Conservation (phyloP, 169 alveolate genomes). For the Plasmodium gonderi region DNA sequence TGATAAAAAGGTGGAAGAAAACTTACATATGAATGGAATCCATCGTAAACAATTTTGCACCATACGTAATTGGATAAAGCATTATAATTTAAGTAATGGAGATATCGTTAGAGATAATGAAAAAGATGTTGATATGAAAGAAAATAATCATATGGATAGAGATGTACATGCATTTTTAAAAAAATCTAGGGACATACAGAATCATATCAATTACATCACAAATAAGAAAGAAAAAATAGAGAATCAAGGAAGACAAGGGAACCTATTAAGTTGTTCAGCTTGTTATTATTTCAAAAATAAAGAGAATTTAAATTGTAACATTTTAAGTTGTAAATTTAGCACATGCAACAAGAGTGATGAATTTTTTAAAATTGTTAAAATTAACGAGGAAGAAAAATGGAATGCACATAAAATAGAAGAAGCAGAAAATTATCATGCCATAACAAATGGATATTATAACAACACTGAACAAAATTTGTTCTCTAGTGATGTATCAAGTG, state of each 20-base stretch:
- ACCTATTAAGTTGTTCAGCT: constrained; percentile 6
- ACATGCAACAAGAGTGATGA: neutral
- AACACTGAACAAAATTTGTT: constrained; percentile 5
- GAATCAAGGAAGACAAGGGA: neutral
- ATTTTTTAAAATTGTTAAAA: too few relatives aligned
- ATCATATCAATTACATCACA: neutral
- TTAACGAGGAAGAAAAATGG: neutral
- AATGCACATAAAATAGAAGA: neutral
- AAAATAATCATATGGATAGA: neutral
- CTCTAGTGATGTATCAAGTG: constrained; percentile 35
- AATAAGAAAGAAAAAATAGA: neutral
- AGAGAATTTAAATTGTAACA: neutral
- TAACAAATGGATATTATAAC: neutral
- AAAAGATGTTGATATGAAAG: neutral
- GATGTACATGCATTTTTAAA: neutral
- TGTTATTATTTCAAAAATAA: constrained; percentile 11
- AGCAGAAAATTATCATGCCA: neutral
- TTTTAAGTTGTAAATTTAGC: neutral
- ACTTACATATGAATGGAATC: neutral
- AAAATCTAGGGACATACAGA: neutral
- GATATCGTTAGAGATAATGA: neutral
- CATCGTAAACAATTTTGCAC: neutral
- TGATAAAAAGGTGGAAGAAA: neutral
- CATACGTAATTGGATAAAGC: neutral
- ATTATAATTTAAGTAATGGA: too few relatives aligned